Evolutionary conservation across 306 rosid genomes (phyloP), one percentile per base, ranked within the genome.

Genomic region (Coriaria nepalensis): DNA sequence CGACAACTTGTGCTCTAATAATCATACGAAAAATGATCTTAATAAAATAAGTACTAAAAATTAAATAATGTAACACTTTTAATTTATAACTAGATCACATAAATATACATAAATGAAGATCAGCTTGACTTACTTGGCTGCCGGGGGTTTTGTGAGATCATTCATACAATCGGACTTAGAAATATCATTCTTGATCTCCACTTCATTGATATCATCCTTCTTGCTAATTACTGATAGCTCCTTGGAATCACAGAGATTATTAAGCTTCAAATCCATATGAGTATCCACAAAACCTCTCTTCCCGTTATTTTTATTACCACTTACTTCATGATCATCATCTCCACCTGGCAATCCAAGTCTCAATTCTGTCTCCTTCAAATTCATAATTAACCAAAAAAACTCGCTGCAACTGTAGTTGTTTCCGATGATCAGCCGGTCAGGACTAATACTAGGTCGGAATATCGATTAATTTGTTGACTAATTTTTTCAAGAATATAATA

Each of bases 241-340:
- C 12, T 58, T 62, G 32, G 59, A 70, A 9, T n/a, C n/a, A n/a
- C n/a, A n/a, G n/a, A 86, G 81, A 33, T 84, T 72, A 62, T 84
- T 81, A 48, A 90, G 97, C 79, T 90, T 84, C 82, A 84, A 71
- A 76, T 90, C 97, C 35, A 84, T 77, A n/a, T n/a, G n/a, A n/a
- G 86, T 72, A 2, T 78, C 80, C 2, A 79, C 59, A 43, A 88
- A 88, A 9, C 82, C 87, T 61, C 95, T 81, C 72, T 88, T 88
- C 7, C 72, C 88, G 33, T 37, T 60, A 15, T 9, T 53, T 7
- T 57, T 46, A 39, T 74, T 78, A 13, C 38, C 58, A 4, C 60
- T 63, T 9, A 6, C 29, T 7, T 48, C 52, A 9, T 68, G 45
- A 5, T 10, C 43, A 5, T 35, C 75, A 7, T 43, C 43, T 6